Evolutionary conservation across 2,329 filamentous ascomycete genomes (phyloP).

Genomic region (Thelonectria rubi): DNA sequence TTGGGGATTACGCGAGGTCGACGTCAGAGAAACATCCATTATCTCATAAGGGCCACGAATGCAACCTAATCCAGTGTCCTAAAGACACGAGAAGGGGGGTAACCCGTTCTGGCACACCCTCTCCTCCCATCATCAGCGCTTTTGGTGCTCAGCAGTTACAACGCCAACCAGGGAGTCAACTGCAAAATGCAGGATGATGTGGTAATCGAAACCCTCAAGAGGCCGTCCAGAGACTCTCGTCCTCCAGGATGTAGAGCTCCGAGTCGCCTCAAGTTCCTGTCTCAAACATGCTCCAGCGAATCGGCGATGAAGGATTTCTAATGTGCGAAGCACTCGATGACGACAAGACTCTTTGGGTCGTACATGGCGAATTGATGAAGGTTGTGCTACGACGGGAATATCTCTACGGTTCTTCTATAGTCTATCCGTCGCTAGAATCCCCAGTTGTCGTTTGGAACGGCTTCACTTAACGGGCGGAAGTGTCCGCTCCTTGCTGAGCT

Average conservation of each 20-base stretch:
- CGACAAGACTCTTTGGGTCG: not conserved
- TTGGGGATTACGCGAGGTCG: slow-evolving; percentile 25
- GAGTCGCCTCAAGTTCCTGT: not conserved
- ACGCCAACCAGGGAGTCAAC: not conserved
- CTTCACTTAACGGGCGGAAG: not conserved
- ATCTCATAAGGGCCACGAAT: slow-evolving; percentile 15
- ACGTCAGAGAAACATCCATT: slow-evolving; percentile 35
- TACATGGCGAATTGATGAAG: not conserved
- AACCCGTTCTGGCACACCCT: not conserved
- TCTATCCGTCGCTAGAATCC: not conserved
- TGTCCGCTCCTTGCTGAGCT: not conserved
- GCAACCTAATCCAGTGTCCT: not conserved
- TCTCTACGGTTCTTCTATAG: not conserved
- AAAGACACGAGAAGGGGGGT: not conserved
- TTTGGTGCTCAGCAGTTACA: not conserved
- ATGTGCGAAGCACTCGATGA: slow-evolving; percentile 15
- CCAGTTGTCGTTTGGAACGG: not conserved
- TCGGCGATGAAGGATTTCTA: slow-evolving; percentile 6
- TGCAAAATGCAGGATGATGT: slow-evolving; percentile 3
- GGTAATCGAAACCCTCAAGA: slow-evolving; percentile 12
- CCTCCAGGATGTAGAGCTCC: not conserved
- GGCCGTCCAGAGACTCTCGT: not conserved
- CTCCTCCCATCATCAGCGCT: not conserved
- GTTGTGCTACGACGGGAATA: not conserved
- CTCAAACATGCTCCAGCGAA: slow-evolving; percentile 2